phyloP scores from a whole-genome alignment of 306 rosid species.

The Malus sieversii region DNA sequence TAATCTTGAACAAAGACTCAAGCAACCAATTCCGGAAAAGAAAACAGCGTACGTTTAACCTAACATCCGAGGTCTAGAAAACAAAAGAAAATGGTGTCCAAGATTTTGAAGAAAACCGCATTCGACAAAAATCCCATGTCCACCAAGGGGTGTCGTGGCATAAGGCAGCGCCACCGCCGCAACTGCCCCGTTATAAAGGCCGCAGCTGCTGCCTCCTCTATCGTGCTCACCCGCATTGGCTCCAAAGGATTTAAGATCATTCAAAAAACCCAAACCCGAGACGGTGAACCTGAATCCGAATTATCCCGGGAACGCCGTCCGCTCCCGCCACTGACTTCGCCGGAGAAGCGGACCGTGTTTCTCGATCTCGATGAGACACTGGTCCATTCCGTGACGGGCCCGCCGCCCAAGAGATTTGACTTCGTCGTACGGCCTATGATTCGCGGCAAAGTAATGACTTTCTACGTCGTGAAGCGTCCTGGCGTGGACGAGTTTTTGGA shows the following conservation, averaged over 20 bases:
- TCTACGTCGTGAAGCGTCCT: slow-evolving; percentile 79
- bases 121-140: neutral
- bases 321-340: slow-evolving; percentile 31
- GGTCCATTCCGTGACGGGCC: slow-evolving; percentile 47
- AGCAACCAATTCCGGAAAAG: neutral
- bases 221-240: slow-evolving; percentile 39
- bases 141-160: neutral
- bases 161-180: neutral
- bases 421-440: slow-evolving; percentile 65
- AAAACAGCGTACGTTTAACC: no score
- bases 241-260: slow-evolving; percentile 44
- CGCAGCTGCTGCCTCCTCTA: slow-evolving; percentile 50
- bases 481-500: slow-evolving; percentile 59
- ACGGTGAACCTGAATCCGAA: neutral
- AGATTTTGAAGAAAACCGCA: slow-evolving; percentile 35
- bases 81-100: slow-evolving; percentile 42
- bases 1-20: neutral
- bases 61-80: no score
- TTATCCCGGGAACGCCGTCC: neutral
- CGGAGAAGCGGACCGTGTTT: slow-evolving; percentile 43
- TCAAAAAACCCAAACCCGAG: slow-evolving; percentile 10
- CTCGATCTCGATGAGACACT: slow-evolving; percentile 88
- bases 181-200: neutral
- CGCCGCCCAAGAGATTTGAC: slow-evolving; percentile 47
- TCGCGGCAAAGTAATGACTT: slow-evolving; percentile 49